Evolutionary conservation across 345 rosid genomes (phyloP), one percentile per base, ranked within the genome.

Genomic region (Theobroma cacao): DNA sequence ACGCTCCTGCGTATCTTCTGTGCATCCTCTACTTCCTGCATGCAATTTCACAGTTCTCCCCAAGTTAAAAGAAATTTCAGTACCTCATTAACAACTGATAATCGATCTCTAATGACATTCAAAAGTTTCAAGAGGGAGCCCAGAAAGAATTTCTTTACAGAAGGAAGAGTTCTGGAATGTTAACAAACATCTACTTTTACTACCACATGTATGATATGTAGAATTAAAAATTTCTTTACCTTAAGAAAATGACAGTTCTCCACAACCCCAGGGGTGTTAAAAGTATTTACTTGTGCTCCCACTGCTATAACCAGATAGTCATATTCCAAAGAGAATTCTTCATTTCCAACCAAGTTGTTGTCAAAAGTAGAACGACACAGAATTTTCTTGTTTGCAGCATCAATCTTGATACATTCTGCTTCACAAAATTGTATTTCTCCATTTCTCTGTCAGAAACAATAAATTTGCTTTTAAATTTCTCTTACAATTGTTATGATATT

Each of bases 11-110:
- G 98, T 43, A 97, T 89, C 84, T 84, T 90, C 85, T 92, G 98
- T 36, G 99, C 99, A 80, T 96, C 99, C 82, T 94, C 99, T 70
- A 97, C 85, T 82, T 97, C 98, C 98, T 95, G 86, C 80, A 85
- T 14, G 30, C 67, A 63, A 81, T 71, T 43, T 38, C 13, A 60
- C 20, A 61, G 7, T 61, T 24, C 45, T 62, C 45, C 60, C 40
- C 82, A 33, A 78, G 59, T 48, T 45, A 47, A 43, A 59, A 26
- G 47, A 18, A 52, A 69, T 30, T 45, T 61, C 45, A 59, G 30
- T 52, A 66, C 30, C 45, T 80, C 64, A 41, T 45, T 76, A 50
- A 70, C 48, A 33, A 68, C 55, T 61, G 31, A 22, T 3, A 7
- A 38, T 36, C 26, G 62, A 22, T 30, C 59, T 28, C 47, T 13